phyloP scores from a whole-genome alignment of 2,329 filamentous ascomycete species.

The Sphaerostilbella broomeana region DNA sequence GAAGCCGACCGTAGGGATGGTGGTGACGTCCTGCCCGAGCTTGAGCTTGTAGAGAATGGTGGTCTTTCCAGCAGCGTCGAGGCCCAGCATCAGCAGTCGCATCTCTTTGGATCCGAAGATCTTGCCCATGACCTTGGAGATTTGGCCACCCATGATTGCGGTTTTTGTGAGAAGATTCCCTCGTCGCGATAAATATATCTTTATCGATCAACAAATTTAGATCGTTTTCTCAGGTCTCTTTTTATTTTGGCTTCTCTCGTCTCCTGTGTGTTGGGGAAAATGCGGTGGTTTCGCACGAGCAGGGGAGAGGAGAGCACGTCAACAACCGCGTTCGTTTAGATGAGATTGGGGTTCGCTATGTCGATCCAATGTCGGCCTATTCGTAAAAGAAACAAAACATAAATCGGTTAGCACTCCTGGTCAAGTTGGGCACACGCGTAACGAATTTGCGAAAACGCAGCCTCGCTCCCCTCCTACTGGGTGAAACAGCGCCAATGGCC shows the following conservation, averaged over 20 bases:
- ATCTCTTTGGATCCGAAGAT: slow-evolving; percentile 99
- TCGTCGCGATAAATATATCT: too few relatives aligned
- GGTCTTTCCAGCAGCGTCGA: slow-evolving; percentile 97
- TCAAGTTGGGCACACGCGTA: background rate
- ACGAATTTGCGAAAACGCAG: background rate
- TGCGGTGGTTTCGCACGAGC: too few relatives aligned
- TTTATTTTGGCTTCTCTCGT: too few relatives aligned
- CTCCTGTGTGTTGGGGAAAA: too few relatives aligned
- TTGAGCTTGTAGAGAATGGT: slow-evolving; percentile 99
- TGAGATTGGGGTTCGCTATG: background rate
- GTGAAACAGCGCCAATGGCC: background rate
- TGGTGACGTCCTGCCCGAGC: slow-evolving; percentile 95
- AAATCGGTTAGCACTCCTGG: background rate
- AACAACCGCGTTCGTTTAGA: too few relatives aligned
- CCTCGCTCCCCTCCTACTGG: background rate
- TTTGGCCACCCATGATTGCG: slow-evolving; percentile 76
- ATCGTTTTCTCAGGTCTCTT: too few relatives aligned
- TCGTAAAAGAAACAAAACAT: background rate
- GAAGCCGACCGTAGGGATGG: slow-evolving; percentile 96
- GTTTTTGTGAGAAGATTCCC: too few relatives aligned
- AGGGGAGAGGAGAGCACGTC: too few relatives aligned
- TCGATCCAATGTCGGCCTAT: too few relatives aligned
- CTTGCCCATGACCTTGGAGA: slow-evolving; percentile 97
- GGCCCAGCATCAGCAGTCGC: slow-evolving; percentile 94
- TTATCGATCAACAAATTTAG: too few relatives aligned